Conservation (phyloP, 2,329 filamentous ascomycete species). For the Lasiodiplodia sp. region DNA sequence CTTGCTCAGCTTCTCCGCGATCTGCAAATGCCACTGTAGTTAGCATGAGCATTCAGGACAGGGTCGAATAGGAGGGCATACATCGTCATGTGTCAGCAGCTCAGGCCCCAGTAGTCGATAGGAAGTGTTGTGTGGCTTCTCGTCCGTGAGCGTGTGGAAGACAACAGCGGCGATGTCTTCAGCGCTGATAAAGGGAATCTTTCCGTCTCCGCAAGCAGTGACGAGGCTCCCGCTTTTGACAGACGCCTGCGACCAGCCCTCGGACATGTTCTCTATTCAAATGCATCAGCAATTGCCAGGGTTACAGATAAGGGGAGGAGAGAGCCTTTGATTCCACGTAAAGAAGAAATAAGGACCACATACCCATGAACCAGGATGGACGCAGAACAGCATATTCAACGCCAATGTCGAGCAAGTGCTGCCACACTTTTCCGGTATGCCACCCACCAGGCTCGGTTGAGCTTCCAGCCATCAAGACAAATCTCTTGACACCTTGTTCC, state of each 20-base stretch:
- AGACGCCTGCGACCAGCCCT: slow-evolving; percentile 39
- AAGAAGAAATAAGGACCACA: not conserved
- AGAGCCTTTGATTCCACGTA: too few relatives aligned
- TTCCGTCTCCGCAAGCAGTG: slow-evolving; percentile 53
- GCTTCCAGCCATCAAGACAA: slow-evolving; percentile 55
- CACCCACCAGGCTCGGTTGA: slow-evolving; percentile 46
- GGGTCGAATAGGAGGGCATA: not conserved
- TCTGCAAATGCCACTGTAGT: not conserved
- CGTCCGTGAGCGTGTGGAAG: slow-evolving; percentile 49
- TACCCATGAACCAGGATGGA: slow-evolving; percentile 60
- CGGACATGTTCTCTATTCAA: slow-evolving; percentile 55
- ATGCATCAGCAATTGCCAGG: not conserved
- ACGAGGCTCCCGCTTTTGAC: slow-evolving; percentile 53
- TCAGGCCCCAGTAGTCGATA: slow-evolving; percentile 45
- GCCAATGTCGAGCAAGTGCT: slow-evolving; percentile 48
- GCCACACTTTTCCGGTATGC: slow-evolving; percentile 47
- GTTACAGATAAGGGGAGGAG: not conserved
- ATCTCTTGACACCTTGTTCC: slow-evolving; percentile 48
- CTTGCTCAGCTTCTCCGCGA: slow-evolving; percentile 32
- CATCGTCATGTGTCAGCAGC: slow-evolving; percentile 43
- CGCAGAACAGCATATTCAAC: slow-evolving; percentile 49
- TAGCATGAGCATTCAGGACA: not conserved
- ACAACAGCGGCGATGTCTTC: slow-evolving; percentile 58
- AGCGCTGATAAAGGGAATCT: slow-evolving; percentile 56
- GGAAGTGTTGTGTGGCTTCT: slow-evolving; percentile 52